phyloP scores from a whole-genome alignment of 768 basidiomycete genomes.

The Rhizopogon sp. region DNA sequence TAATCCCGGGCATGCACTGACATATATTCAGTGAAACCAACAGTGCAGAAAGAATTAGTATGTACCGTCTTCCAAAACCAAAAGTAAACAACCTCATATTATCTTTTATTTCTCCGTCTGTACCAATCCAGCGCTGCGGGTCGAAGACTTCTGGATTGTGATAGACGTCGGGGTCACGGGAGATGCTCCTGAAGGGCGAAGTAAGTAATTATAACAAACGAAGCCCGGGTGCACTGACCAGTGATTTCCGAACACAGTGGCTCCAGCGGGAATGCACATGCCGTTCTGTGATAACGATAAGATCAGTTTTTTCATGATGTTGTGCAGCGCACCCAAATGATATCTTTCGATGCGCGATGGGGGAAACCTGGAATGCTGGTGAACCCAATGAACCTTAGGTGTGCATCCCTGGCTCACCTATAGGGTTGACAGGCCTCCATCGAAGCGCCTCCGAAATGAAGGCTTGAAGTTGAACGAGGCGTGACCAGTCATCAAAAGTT shows the following conservation, averaged over 20 bases:
- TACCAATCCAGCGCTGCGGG: slow-evolving; percentile 49
- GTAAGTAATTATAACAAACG: neutral
- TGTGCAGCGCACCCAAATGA: slow-evolving; percentile 18
- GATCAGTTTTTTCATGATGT: neutral
- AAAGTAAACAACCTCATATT: slow-evolving; percentile 43
- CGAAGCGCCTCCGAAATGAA: slow-evolving; percentile 34
- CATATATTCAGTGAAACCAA: neutral
- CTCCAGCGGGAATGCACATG: slow-evolving; percentile 29
- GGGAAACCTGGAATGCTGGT: slow-evolving; percentile 11
- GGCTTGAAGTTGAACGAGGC: slow-evolving; percentile 31
- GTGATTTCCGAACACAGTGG: slow-evolving; percentile 28
- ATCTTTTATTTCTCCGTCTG: slow-evolving; percentile 36
- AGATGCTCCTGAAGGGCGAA: slow-evolving; percentile 32
- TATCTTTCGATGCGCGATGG: slow-evolving; percentile 20
- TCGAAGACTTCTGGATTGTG: slow-evolving; percentile 51
- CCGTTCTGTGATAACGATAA: slow-evolving; percentile 22
- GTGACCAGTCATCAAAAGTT: slow-evolving; percentile 27
- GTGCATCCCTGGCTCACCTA: slow-evolving; percentile 13
- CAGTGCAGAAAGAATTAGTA: neutral
- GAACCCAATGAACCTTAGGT: neutral
- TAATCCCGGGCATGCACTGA: slow-evolving; percentile 53
- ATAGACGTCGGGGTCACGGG: slow-evolving; percentile 45
- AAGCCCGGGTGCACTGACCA: slow-evolving; percentile 15
- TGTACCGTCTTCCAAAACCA: slow-evolving; percentile 45
- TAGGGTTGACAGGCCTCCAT: slow-evolving; percentile 33